phyloP scores from a whole-genome alignment of 2,329 filamentous ascomycete genomes.

The Lecanoromycetidae sp. region DNA sequence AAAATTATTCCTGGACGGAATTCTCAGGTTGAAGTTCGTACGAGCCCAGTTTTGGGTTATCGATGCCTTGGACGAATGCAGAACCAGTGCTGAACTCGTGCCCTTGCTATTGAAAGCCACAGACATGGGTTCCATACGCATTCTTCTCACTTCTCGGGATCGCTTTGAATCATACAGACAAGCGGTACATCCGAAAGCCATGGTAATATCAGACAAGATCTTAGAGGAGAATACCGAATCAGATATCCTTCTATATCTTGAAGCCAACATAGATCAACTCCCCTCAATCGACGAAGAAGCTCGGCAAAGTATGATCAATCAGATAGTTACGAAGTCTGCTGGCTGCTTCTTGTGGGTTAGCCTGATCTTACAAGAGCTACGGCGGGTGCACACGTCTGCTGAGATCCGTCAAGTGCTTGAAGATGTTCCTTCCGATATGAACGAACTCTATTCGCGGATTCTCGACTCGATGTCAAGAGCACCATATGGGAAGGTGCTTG shows the following conservation, averaged over 20 bases:
- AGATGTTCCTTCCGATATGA: conserved; percentile 23
- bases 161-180: conserved; percentile 14
- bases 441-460: conserved; percentile 23
- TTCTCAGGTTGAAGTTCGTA: conserved; percentile 20
- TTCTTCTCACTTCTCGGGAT: conserved; percentile 23
- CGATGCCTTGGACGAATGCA: conserved; percentile 27
- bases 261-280: conserved; percentile 19
- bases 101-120: conserved; percentile 20
- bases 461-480: conserved; percentile 20
- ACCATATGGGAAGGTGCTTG: conserved; percentile 21
- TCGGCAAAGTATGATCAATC: conserved; percentile 14
- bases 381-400: conserved; percentile 20
- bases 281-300: conserved; percentile 17
- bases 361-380: conserved; percentile 22
- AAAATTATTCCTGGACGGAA: conserved; percentile 19
- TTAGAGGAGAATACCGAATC: conserved; percentile 17
- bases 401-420: conserved; percentile 21
- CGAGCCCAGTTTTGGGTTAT: conserved; percentile 25
- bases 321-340: conserved; percentile 21
- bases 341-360: conserved; percentile 26
- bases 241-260: conserved; percentile 22
- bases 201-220: conserved; percentile 20
- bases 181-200: neutral
- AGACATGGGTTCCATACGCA: conserved; percentile 20
- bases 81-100: conserved; percentile 18